Base-by-base conservation (phyloP, 139 green algal genomes). In the Chlorella sp. region DNA sequence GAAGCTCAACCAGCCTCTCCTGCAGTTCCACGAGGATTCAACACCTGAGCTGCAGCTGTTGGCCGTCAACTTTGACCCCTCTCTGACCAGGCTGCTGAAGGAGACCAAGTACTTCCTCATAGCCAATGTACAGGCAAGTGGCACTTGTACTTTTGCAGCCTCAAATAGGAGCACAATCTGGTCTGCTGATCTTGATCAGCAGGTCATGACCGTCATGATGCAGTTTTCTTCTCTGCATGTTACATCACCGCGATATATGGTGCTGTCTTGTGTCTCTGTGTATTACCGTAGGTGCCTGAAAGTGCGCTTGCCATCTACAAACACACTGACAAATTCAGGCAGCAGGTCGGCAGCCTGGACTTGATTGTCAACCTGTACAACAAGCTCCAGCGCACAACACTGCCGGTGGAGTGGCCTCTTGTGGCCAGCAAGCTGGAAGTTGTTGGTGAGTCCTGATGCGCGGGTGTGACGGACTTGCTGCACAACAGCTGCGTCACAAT, bases 21-120 rank as follows among this genome's bases (percentile, higher is more conserved):
- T 97, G n/a, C 42, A 5, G 2, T 10, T 55, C 42, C 63, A 77
- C 42, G 69, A 77, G n/a, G 51, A 33, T 34, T 14, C 20, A n/a
- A n/a, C n/a, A n/a, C n/a, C n/a, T n/a, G n/a, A n/a, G n/a, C n/a
- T n/a, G n/a, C n/a, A n/a, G n/a, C n/a, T n/a, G 62, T 72, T 95
- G 22, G 71, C 42, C 10, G 87, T 96, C 30, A 97, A 97, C 80
- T 97, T 97, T 76, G 92, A 97, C 82, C 87, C 93, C 2, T 82
- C 76, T n/a, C 84, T 97, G 26, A 86, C 95, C n/a, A 75, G 80
- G 5, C 83, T 97, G 73, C 84, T 97, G 74, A 80, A 87, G 0
- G 93, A 97, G 79, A 91, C 92, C 35, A 93, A 92, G 71, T 95
- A 96, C 81, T 94, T 97, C 76, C 62, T 95, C 70, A 77, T 93